phyloP scores from a whole-genome alignment of 805 yeast species.

The Millerozyma acaciae region DNA sequence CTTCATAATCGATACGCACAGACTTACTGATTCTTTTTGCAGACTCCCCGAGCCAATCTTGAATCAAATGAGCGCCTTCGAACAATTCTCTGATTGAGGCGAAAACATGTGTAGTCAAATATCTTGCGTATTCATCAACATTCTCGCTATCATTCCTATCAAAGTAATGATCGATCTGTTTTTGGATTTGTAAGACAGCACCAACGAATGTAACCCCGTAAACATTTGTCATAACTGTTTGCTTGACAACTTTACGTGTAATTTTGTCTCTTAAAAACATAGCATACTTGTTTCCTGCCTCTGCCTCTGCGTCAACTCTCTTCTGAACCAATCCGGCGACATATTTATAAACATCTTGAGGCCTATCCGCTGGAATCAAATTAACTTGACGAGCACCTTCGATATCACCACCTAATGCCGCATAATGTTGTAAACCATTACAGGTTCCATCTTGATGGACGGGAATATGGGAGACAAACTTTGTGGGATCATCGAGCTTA shows the following conservation, averaged over 20 bases:
- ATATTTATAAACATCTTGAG: constrained; percentile 72
- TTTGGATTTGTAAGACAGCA: constrained; percentile 83
- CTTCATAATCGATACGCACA: constrained; percentile 61
- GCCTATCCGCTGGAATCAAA: constrained; percentile 63
- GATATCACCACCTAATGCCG: constrained; percentile 80
- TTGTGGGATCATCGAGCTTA: constrained; percentile 58
- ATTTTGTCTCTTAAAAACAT: constrained; percentile 55
- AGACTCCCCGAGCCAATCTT: constrained; percentile 91
- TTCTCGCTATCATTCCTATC: constrained; percentile 37
- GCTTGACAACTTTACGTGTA: constrained; percentile 87
- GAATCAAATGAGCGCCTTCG: constrained; percentile 89
- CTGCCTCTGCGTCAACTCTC: constrained; percentile 52
- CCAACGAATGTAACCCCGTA: constrained; percentile 96
- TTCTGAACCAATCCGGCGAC: constrained; percentile 63
- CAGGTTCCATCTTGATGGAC: constrained; percentile 88
- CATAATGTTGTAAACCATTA: constrained; percentile 82
- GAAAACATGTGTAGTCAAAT: constrained; percentile 75
- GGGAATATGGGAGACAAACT: constrained; percentile 66
- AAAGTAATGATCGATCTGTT: constrained; percentile 62
- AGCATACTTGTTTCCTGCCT: constrained; percentile 52
- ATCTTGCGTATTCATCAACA: constrained; percentile 42
- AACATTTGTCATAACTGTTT: constrained; percentile 97
- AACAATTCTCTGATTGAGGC: constrained; percentile 81
- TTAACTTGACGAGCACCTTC: constrained; percentile 83
- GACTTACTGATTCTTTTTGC: constrained; percentile 80